These are phyloP conservation scores for Porphyrellus sp. DNA, from an alignment of 1,284 basidiomycete genomes.

Conservation along the genomic window DNA sequence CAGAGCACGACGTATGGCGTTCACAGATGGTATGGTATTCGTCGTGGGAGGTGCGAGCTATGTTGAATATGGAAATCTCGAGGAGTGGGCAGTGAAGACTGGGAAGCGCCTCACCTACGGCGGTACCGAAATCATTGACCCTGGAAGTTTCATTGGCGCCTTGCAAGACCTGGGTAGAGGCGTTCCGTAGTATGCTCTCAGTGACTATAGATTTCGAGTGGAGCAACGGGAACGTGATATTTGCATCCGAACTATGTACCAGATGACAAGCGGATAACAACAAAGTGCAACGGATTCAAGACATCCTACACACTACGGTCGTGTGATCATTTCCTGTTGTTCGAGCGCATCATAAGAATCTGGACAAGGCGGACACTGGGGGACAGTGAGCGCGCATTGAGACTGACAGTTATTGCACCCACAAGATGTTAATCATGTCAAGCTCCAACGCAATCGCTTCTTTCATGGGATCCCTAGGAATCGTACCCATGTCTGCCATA, in stretches of 20 bases:
- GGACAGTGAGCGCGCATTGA: not conserved
- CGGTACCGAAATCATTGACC: conserved; percentile 92
- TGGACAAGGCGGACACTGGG: conserved; percentile 76
- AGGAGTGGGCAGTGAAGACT: conserved; percentile 82
- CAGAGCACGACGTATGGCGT: conserved; percentile 71
- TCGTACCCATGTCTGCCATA: conserved; percentile 64
- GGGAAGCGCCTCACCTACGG: conserved; percentile 92
- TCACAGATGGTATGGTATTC: conserved; percentile 89
- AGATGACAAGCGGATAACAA: not conserved
- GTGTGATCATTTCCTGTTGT: conserved; percentile 42
- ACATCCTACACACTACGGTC: not conserved
- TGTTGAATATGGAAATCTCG: conserved; percentile 95
- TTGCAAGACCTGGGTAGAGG: conserved; percentile 61
- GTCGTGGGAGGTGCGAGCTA: conserved; percentile 96
- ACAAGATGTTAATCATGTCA: conserved; percentile 89
- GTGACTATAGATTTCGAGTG: not conserved
- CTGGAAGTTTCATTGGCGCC: conserved; percentile 76
- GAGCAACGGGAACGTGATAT: not conserved
- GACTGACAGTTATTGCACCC: conserved; percentile 25
- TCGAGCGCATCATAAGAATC: conserved; percentile 68
- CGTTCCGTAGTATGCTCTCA: conserved; percentile 13
- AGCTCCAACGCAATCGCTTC: conserved; percentile 81
- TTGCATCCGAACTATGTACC: conserved; percentile 2
- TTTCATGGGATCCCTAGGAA: conserved; percentile 72
- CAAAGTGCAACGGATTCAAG: not conserved